Evolutionary conservation across 345 rosid species (phyloP).

Genomic region (Dimocarpus longan): DNA sequence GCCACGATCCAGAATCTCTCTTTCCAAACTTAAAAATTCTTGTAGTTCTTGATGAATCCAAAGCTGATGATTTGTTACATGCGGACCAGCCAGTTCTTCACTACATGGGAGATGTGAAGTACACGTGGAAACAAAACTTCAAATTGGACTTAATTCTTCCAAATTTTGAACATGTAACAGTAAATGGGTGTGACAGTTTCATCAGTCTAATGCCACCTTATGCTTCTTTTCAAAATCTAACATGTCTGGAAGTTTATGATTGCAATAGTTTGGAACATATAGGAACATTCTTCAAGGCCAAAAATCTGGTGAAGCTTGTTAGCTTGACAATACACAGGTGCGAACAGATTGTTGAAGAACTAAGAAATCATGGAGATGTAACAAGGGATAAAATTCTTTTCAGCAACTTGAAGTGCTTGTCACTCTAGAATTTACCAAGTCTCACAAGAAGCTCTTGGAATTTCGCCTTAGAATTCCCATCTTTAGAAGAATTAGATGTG

Average conservation of each 20-base stretch:
- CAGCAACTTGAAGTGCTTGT: neutral
- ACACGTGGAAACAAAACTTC: neutral
- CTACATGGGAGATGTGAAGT: neutral
- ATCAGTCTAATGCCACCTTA: neutral
- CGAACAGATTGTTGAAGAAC: neutral
- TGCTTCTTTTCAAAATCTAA: neutral
- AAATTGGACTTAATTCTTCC: neutral
- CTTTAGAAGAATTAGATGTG: neutral
- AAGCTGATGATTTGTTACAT: too few species aligned
- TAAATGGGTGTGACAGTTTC: neutral
- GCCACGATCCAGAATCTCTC: neutral
- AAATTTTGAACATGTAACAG: neutral
- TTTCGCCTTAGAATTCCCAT: neutral
- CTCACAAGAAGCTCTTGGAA: slow-evolving; percentile 2
- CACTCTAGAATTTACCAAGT: neutral
- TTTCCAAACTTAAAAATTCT: slow-evolving; percentile 1
- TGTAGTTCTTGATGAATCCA: neutral
- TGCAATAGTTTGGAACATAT: neutral
- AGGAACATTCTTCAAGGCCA: neutral
- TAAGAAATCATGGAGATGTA: neutral
- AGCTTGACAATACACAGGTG: neutral
- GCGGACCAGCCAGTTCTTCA: too few species aligned
- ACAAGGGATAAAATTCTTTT: neutral
- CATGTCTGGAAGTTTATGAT: neutral
- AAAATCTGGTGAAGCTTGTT: neutral